Conservation (phyloP, 2,329 filamentous ascomycete species). For the Cladophialophora carrionii region DNA sequence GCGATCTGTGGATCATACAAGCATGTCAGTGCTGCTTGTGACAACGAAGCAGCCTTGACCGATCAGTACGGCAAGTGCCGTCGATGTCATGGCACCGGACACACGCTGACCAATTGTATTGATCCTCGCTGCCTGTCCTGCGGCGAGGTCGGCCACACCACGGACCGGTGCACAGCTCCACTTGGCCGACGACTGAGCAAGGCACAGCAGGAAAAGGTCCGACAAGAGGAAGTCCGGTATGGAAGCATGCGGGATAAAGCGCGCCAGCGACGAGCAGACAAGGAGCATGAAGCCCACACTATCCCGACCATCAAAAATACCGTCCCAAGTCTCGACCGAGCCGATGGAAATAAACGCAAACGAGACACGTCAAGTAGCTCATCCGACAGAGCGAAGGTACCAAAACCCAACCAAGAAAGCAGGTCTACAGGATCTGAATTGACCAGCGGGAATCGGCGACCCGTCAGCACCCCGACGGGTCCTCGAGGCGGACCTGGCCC, state of each 20-base stretch:
- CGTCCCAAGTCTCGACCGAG: conserved; percentile 10
- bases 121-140: conserved; percentile 50
- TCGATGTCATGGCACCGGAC: conserved; percentile 48
- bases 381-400: conserved; percentile 21
- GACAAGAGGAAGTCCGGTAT: conserved; percentile 46
- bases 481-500: neutral
- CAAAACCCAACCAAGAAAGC: conserved; percentile 14
- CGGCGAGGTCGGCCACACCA: conserved; percentile 49
- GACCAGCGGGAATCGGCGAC: neutral
- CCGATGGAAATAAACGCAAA: conserved; percentile 34
- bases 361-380: conserved; percentile 28
- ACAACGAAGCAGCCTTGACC: conserved; percentile 49
- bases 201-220: conserved; percentile 44
- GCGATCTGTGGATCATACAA: conserved; percentile 51
- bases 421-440: conserved; percentile 6
- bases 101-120: conserved; percentile 46
- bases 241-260: conserved; percentile 43
- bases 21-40: conserved; percentile 52
- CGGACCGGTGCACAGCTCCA: conserved; percentile 42
- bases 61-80: conserved; percentile 47
- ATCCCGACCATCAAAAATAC: conserved; percentile 45
- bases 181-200: conserved; percentile 44
- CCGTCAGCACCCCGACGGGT: neutral
- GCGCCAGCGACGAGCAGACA: conserved; percentile 46
- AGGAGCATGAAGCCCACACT: conserved; percentile 51